Evolutionary conservation across 441 rosid genomes (phyloP).

Genomic region (Corymbia calophylla): DNA sequence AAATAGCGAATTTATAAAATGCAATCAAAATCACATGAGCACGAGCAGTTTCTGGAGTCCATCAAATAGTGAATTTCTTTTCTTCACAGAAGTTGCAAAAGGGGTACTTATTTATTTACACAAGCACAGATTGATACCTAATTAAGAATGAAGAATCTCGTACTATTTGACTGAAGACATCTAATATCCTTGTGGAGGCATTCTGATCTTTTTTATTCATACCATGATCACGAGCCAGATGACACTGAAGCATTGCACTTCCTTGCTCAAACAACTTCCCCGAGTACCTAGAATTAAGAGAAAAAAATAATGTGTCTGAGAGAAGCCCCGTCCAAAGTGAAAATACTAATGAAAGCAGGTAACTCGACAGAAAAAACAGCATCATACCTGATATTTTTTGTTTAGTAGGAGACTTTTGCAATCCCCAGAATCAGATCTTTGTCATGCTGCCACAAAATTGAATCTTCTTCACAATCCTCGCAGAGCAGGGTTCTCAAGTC

Average conservation of each 20-base stretch:
- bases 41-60: too few relatives aligned
- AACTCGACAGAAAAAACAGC: background rate
- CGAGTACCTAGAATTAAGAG: background rate
- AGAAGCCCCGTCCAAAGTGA: background rate
- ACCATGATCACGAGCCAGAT: background rate
- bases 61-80: too few relatives aligned
- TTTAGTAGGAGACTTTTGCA: background rate
- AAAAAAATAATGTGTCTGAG: background rate
- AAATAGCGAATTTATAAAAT: too few relatives aligned
- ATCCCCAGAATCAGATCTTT: background rate
- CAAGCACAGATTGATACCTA: too few relatives aligned
- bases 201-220: background rate
- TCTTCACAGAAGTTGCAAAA: too few relatives aligned
- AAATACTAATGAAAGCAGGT: background rate
- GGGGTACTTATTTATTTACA: too few relatives aligned
- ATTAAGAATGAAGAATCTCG: too few relatives aligned
- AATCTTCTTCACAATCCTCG: background rate
- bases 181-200: background rate
- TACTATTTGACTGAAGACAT: too few relatives aligned
- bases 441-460: background rate
- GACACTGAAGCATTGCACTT: background rate
- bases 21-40: too few relatives aligned
- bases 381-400: background rate
- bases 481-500: background rate
- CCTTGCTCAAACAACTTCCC: background rate